phyloP scores from a whole-genome alignment of 2,329 filamentous ascomycete species.

The Ciborinia camelliae region DNA sequence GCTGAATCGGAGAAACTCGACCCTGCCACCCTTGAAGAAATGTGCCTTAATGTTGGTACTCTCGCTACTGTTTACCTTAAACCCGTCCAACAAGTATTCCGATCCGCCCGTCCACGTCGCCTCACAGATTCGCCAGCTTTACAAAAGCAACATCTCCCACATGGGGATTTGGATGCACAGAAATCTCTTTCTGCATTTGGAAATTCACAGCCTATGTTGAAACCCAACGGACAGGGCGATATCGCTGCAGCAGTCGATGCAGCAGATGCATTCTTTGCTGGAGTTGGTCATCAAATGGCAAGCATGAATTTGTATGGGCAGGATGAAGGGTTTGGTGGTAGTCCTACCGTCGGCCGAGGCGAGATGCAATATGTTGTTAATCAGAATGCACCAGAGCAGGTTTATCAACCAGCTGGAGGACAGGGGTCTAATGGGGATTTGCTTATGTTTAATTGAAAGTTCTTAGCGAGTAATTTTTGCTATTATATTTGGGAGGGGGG shows the following conservation, averaged over 20 bases:
- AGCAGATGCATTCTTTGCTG: slow-evolving; percentile 86
- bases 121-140: slow-evolving; percentile 81
- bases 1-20: slow-evolving; percentile 95
- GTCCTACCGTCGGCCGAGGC: slow-evolving; percentile 45
- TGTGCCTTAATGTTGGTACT: slow-evolving; percentile 94
- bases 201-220: slow-evolving; percentile 38
- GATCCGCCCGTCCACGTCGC: slow-evolving; percentile 75
- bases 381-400: slow-evolving; percentile 74
- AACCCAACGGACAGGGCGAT: slow-evolving; percentile 42
- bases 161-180: slow-evolving; percentile 51
- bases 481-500: background rate
- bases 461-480: background rate
- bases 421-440: slow-evolving; percentile 67
- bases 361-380: slow-evolving; percentile 69
- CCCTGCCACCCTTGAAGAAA: slow-evolving; percentile 85
- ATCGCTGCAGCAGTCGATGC: slow-evolving; percentile 73
- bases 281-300: slow-evolving; percentile 70
- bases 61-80: slow-evolving; percentile 97
- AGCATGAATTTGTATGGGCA: slow-evolving; percentile 62
- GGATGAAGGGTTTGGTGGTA: slow-evolving; percentile 61
- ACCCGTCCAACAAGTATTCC: slow-evolving; percentile 95
- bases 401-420: slow-evolving; percentile 66
- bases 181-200: slow-evolving; percentile 61
- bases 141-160: slow-evolving; percentile 65
- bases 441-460: slow-evolving; percentile 40